These are phyloP conservation scores for Cladosporium sphaerospermum DNA, from an alignment of 2,329 filamentous ascomycete species.

Conservation along the genomic window DNA sequence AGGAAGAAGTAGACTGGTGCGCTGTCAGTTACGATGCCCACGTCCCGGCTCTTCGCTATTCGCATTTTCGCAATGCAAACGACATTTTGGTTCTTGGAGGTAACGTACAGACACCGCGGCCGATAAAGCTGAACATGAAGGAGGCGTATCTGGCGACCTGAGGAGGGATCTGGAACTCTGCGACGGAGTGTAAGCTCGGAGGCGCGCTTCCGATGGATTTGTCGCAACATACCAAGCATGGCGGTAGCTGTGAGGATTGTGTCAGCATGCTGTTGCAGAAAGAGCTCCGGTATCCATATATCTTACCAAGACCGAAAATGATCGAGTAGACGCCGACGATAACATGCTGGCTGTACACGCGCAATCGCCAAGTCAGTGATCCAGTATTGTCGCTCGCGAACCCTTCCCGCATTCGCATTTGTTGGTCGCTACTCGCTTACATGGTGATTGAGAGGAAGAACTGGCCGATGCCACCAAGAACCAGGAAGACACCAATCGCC, in stretches of 20 bases:
- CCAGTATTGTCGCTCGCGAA: neutral
- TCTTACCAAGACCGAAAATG: slow-evolving; percentile 76
- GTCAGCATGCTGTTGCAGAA: slow-evolving; percentile 1
- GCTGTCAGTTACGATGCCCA: slow-evolving; percentile 15
- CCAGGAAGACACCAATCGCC: slow-evolving; percentile 76
- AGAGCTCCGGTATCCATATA: neutral
- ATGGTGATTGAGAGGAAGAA: slow-evolving; percentile 58
- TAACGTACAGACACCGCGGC: slow-evolving; percentile 80
- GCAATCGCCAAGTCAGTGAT: neutral
- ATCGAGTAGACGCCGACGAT: slow-evolving; percentile 84
- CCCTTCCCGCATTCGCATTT: neutral
- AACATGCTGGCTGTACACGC: slow-evolving; percentile 54
- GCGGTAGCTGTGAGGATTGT: slow-evolving; percentile 52
- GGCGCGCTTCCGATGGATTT: neutral
- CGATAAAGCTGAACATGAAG: slow-evolving; percentile 96
- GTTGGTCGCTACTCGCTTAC: slow-evolving; percentile 42
- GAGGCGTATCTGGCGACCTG: slow-evolving; percentile 90
- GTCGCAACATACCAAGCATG: slow-evolving; percentile 35
- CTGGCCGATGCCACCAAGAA: slow-evolving; percentile 73
- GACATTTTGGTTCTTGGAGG: neutral
- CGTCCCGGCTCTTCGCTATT: neutral
- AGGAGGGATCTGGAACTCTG: slow-evolving; percentile 89
- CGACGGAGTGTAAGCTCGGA: neutral
- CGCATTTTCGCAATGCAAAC: neutral
- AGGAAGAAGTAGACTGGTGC: slow-evolving; percentile 90